Evolutionary conservation across 257 asterid genomes (phyloP).

Genomic region (Ajuga chamaepitys): DNA sequence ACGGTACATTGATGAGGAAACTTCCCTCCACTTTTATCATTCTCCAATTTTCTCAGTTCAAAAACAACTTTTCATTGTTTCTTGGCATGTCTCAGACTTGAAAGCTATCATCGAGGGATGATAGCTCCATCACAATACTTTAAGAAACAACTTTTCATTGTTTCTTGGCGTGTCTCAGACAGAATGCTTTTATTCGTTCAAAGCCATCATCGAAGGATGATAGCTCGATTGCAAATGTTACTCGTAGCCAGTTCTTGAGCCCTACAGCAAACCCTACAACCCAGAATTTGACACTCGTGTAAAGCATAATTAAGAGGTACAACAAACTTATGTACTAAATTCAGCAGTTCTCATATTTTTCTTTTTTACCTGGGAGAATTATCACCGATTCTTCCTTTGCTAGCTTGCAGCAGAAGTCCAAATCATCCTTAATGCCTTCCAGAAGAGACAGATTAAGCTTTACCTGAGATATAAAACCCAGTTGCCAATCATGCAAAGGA

Average conservation of each 20-base stretch:
- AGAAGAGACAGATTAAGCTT: slow-evolving; percentile 48
- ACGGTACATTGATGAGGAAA: too few relatives aligned
- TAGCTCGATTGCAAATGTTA: slow-evolving; percentile 67
- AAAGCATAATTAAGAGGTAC: neutral
- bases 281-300: neutral
- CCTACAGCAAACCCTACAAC: slow-evolving; percentile 63
- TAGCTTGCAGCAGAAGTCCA: slow-evolving; percentile 66
- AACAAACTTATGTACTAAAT: neutral
- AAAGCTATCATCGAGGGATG: too few relatives aligned
- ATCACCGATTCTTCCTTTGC: slow-evolving; percentile 71
- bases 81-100: too few relatives aligned
- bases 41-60: too few relatives aligned
- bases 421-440: slow-evolving; percentile 55
- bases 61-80: too few relatives aligned
- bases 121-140: too few relatives aligned
- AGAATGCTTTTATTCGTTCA: slow-evolving; percentile 53
- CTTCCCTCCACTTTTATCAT: too few relatives aligned
- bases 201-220: slow-evolving; percentile 60
- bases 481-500: neutral
- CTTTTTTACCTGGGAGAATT: slow-evolving; percentile 56
- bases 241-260: slow-evolving; percentile 68
- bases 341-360: neutral
- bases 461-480: slow-evolving; percentile 32
- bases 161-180: slow-evolving; percentile 54
- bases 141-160: slow-evolving; percentile 27